Conservation (phyloP, 1,284 basidiomycete genomes). For the Boletus smithii region DNA sequence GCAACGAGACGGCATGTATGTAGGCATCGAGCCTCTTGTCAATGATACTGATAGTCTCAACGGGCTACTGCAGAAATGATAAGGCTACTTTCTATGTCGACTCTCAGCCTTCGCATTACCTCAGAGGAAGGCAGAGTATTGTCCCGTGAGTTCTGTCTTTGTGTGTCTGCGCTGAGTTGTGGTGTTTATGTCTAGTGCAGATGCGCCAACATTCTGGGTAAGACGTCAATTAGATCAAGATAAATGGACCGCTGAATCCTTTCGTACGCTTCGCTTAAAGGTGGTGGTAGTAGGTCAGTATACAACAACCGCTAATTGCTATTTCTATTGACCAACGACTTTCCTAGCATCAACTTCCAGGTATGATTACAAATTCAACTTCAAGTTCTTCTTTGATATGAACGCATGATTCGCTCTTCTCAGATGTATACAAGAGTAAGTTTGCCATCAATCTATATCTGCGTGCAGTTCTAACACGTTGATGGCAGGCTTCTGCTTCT, state of each 20-base stretch:
- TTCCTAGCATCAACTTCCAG: conserved; percentile 64
- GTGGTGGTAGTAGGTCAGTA: conserved; percentile 51
- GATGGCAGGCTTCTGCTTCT: conserved; percentile 55
- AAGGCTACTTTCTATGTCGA: conserved; percentile 71
- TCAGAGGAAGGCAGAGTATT: conserved; percentile 62
- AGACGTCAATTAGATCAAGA: conserved; percentile 10
- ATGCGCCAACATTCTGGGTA: conserved; percentile 66
- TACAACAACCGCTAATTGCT: not conserved
- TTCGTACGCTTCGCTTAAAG: conserved; percentile 22
- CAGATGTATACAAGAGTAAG: conserved; percentile 63
- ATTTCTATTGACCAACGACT: conserved; percentile 1
- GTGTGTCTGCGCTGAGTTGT: not conserved
- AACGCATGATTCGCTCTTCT: not conserved
- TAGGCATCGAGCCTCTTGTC: not conserved
- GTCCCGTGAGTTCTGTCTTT: conserved; percentile 49
- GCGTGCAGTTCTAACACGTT: not conserved
- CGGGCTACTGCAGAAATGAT: conserved; percentile 50
- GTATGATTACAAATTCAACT: conserved; percentile 12
- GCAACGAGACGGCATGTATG: conserved; percentile 64
- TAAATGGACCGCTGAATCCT: not conserved
- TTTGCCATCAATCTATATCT: not conserved
- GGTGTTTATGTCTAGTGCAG: conserved; percentile 30
- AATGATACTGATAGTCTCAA: conserved; percentile 4
- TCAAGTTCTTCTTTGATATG: not conserved
- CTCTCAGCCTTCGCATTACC: conserved; percentile 51